Evolutionary conservation across 345 rosid genomes (phyloP).

Genomic region (Turnera subulata): DNA sequence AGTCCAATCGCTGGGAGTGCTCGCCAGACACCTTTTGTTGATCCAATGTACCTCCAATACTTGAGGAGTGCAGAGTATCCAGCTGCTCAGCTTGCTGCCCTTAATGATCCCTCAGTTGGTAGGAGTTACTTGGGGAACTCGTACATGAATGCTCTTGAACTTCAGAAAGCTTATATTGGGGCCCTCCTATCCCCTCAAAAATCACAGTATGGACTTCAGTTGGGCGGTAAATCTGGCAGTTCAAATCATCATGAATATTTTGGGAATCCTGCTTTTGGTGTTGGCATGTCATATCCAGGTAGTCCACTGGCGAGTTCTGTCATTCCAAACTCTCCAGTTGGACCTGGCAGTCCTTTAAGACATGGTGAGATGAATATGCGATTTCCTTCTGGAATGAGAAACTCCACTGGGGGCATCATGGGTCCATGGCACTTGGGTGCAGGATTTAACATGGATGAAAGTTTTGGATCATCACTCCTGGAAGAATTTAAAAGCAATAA

Average conservation of each 20-base stretch:
- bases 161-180: slow-evolving; percentile 55
- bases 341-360: slow-evolving; percentile 47
- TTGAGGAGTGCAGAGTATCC: slow-evolving; percentile 45
- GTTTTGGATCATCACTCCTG: slow-evolving; percentile 50
- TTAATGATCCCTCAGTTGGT: slow-evolving; percentile 39
- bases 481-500: slow-evolving; percentile 71
- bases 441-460: slow-evolving; percentile 44
- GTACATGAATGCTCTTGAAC: slow-evolving; percentile 37
- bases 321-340: slow-evolving; percentile 47
- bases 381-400: slow-evolving; percentile 48
- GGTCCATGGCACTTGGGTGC: slow-evolving; percentile 55
- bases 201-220: slow-evolving; percentile 45
- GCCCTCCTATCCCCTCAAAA: slow-evolving; percentile 43
- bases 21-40: slow-evolving; percentile 40
- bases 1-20: slow-evolving; percentile 36
- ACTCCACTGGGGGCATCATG: slow-evolving; percentile 43
- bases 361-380: slow-evolving; percentile 46
- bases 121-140: slow-evolving; percentile 41
- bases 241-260: slow-evolving; percentile 39
- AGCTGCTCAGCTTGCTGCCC: slow-evolving; percentile 48
- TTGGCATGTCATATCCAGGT: slow-evolving; percentile 56
- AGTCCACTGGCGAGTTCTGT: slow-evolving; percentile 35
- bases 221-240: slow-evolving; percentile 40
- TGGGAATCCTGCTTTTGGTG: slow-evolving; percentile 45
- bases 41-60: slow-evolving; percentile 44